Evolutionary conservation across 176 grass and related monocot species (phyloP), one percentile per base, ranked within the genome.

Genomic region (Leersia perrieri): DNA sequence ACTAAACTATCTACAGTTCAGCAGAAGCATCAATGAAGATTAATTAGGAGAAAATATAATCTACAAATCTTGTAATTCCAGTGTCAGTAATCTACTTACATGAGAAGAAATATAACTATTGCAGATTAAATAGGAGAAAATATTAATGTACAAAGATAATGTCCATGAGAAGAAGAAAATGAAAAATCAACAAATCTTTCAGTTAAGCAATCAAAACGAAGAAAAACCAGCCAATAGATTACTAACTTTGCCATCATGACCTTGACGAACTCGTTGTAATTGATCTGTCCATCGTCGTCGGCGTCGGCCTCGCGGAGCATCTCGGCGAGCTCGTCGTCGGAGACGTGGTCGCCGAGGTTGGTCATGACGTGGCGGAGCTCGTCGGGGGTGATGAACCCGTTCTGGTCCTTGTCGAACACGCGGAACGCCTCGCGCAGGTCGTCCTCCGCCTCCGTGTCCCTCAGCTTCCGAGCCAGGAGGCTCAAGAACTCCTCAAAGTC

Each of bases 161-260:
- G n/a, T n/a, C n/a, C n/a, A 14, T 7, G 35, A 23, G 20, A 67
- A 11, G 33, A 9, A 7, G 28, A 1, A 16, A 51, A 16, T 5
- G 62, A 3, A 18, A 5, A 1, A n/a, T n/a, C n/a, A n/a, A n/a
- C n/a, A n/a, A n/a, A n/a, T n/a, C n/a, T n/a, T n/a, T n/a, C n/a
- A n/a, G n/a, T n/a, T n/a, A n/a, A 27, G 22, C 30, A 68, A 67
- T 7, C 22, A 16, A 10, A 18, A 47, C 1, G 44, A 16, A 47
- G 44, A 47, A 7, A 39, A n/a, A n/a, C n/a, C n/a, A n/a, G n/a
- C n/a, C n/a, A n/a, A n/a, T n/a, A n/a, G n/a, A 1, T 39, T 1
- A 30, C 91, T 84, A 30, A 94, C 94, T 94, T 97, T 70, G 91
- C 79, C 66, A 94, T 81, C 94, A 97, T 97, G 85, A 97, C 75